Conservation (phyloP, 306 rosid genomes). For the Quercus wislizeni region DNA sequence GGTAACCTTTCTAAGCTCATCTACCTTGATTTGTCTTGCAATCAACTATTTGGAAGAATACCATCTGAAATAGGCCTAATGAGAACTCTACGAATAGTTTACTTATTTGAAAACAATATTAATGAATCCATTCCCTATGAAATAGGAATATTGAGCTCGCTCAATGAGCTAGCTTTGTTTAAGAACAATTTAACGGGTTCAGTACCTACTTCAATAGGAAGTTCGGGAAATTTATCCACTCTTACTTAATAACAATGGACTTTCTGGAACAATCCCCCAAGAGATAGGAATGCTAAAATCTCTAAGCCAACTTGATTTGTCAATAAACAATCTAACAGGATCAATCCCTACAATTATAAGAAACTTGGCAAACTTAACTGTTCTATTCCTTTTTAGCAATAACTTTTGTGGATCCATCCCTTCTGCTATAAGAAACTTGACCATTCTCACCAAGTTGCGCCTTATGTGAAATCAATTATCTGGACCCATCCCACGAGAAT, state of each 20-base stretch:
- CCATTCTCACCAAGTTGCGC: no score
- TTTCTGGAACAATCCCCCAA: no score
- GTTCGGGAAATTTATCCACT: no score
- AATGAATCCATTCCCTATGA: conserved; percentile 5
- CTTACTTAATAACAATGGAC: no score
- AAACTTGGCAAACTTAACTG: neutral
- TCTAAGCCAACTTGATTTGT: neutral
- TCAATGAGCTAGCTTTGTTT: no score
- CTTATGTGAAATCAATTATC: no score
- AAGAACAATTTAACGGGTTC: no score
- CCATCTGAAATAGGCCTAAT: conserved; percentile 5
- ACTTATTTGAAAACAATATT: neutral
- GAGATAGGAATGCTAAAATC: conserved; percentile 1
- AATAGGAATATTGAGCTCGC: no score
- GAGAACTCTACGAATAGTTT: neutral
- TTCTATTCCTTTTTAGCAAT: neutral
- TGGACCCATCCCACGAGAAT: no score
- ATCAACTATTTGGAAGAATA: conserved; percentile 7
- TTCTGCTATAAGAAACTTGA: conserved; percentile 19
- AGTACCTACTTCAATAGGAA: no score
- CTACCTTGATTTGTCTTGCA: conserved; percentile 5
- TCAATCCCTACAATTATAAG: conserved; percentile 16
- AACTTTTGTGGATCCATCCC: conserved; percentile 8
- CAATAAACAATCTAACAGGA: neutral
- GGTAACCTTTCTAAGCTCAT: neutral